Evolutionary conservation across 2,329 filamentous ascomycete genomes (phyloP).

Genomic region (Rutstroemia sp.): DNA sequence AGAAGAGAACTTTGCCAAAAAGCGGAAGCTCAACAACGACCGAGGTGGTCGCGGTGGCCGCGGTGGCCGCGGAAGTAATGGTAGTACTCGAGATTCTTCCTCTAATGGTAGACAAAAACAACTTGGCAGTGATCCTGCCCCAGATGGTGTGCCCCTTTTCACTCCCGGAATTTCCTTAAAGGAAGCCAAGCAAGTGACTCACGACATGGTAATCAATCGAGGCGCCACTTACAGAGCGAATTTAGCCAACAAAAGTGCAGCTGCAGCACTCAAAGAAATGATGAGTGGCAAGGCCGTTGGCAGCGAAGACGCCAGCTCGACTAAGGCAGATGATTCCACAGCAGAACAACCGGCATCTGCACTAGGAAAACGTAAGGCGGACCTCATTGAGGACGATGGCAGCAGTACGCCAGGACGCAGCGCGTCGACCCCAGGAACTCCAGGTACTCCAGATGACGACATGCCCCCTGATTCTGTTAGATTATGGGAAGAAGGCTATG

Average conservation of each 20-base stretch:
- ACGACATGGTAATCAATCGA: constrained; percentile 82
- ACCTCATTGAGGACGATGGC: constrained; percentile 54
- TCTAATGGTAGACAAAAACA: constrained; percentile 24
- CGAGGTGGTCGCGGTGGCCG: constrained; percentile 29
- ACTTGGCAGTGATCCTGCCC: constrained; percentile 23
- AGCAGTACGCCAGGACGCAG: constrained; percentile 51
- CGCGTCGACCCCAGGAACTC: constrained; percentile 44
- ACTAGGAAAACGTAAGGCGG: constrained; percentile 71
- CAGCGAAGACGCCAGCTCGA: constrained; percentile 9
- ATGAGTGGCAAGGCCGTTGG: constrained; percentile 38
- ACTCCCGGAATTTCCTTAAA: constrained; percentile 48
- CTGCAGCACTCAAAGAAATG: constrained; percentile 76
- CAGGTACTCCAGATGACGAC: constrained; percentile 45
- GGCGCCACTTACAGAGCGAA: constrained; percentile 60
- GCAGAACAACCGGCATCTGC: constrained; percentile 39
- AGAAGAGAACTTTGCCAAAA: constrained; percentile 76
- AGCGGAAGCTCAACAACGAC: constrained; percentile 65
- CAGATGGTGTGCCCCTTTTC: constrained; percentile 47
- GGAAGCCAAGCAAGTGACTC: constrained; percentile 59
- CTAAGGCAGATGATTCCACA: constrained; percentile 6
- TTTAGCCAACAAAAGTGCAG: constrained; percentile 87
- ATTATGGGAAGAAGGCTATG: constrained; percentile 93
- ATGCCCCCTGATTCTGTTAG: constrained; percentile 72
- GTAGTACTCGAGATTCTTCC: constrained; percentile 22
- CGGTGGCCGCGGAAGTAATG: constrained; percentile 28